A percentile compares a stretch with the other conserved stretches of the same genome.
Evolutionary conservation across 2,329 filamentous ascomycete genomes (phyloP).

Genomic region (Trichothecium roseum): DNA sequence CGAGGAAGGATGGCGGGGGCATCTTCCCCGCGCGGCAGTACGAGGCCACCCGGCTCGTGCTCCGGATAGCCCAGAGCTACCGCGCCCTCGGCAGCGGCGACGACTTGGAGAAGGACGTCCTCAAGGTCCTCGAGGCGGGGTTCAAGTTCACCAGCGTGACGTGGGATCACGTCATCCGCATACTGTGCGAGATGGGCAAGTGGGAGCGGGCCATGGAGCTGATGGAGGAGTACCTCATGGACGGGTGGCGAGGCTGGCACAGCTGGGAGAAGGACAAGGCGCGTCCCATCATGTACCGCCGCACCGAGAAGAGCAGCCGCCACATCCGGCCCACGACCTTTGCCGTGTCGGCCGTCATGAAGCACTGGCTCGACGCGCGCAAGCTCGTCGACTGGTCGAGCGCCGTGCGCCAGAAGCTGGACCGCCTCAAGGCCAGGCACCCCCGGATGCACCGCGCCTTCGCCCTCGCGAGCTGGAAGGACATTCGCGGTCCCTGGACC

Average conservation of each 20-base stretch:
- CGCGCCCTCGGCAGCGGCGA: slow-evolving; percentile 27
- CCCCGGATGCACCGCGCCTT: slow-evolving; percentile 31
- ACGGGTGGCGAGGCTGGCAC: slow-evolving; percentile 66
- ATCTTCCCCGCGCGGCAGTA: slow-evolving; percentile 41
- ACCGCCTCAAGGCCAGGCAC: slow-evolving; percentile 26
- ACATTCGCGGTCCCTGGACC: slow-evolving; percentile 15
- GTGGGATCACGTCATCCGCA: slow-evolving; percentile 70
- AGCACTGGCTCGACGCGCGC: slow-evolving; percentile 39
- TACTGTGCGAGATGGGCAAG: slow-evolving; percentile 49
- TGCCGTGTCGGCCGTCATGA: slow-evolving; percentile 37
- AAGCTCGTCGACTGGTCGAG: slow-evolving; percentile 37
- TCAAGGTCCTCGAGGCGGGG: slow-evolving; percentile 50
- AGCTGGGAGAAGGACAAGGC: slow-evolving; percentile 14
- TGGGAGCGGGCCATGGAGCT: slow-evolving; percentile 58
- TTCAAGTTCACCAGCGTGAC: slow-evolving; percentile 67
- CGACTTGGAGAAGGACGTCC: slow-evolving; percentile 39
- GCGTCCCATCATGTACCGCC: slow-evolving; percentile 16
- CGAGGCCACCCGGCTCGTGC: slow-evolving; percentile 37
- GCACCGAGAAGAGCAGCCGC: slow-evolving; percentile 17
- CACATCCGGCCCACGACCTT: slow-evolving; percentile 16
- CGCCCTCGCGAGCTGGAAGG: slow-evolving; percentile 18
- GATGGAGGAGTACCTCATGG: slow-evolving; percentile 72
- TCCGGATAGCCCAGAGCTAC: slow-evolving; percentile 37
- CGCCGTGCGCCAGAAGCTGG: slow-evolving; percentile 28
- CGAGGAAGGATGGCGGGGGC: slow-evolving; percentile 6